These are phyloP conservation scores for Suillus bovinus DNA, from an alignment of 768 basidiomycete genomes.

Conservation along the genomic window DNA sequence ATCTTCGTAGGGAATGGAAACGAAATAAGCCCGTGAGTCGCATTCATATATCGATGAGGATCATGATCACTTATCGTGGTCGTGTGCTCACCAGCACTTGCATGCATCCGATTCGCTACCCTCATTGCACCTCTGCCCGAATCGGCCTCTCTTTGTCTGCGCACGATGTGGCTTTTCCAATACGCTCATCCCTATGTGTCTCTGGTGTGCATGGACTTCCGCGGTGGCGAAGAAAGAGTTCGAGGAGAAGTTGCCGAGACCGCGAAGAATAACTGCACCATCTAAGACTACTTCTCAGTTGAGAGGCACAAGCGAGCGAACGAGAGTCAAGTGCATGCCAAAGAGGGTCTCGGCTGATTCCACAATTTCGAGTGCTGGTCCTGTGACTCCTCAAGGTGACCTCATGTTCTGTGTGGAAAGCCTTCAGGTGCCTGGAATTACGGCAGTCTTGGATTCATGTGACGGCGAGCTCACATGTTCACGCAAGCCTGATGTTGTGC, in stretches of 20 bases:
- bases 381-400: conserved; percentile 24
- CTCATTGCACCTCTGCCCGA: conserved; percentile 40
- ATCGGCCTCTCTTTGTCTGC: conserved; percentile 48
- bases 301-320: conserved; percentile 19
- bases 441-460: conserved; percentile 27
- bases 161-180: conserved; percentile 47
- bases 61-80: conserved; percentile 13
- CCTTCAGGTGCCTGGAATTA: conserved; percentile 27
- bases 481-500: background rate
- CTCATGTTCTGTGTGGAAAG: conserved; percentile 12
- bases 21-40: conserved; percentile 40
- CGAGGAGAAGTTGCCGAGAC: conserved; percentile 39
- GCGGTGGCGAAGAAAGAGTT: conserved; percentile 40
- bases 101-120: conserved; percentile 49
- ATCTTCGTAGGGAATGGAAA: conserved; percentile 44
- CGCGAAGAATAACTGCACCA: conserved; percentile 33
- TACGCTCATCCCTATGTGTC: conserved; percentile 48
- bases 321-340: conserved; percentile 6
- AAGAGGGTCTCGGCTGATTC: conserved; percentile 27
- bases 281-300: conserved; percentile 15
- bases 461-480: conserved; percentile 17
- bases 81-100: conserved; percentile 36
- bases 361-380: conserved; percentile 19
- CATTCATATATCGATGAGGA: conserved; percentile 3
- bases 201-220: conserved; percentile 53